phyloP scores from a whole-genome alignment of 2,329 filamentous ascomycete genomes.

The Zelopaecilomyces penicillatus region DNA sequence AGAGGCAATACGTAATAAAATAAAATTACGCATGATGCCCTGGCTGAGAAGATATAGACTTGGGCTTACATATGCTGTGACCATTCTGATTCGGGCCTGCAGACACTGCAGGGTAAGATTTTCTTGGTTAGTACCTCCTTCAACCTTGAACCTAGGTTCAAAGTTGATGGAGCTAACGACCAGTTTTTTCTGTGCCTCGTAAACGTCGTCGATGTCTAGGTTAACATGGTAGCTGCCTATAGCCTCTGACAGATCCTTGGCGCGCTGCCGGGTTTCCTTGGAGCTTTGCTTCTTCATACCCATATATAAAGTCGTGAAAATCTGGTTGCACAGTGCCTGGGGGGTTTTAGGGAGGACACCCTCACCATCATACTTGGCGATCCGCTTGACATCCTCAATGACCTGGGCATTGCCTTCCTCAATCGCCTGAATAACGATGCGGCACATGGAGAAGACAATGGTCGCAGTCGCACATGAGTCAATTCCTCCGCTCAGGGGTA shows the following conservation, averaged over 20 bases:
- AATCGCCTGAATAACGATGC: slow-evolving; percentile 45
- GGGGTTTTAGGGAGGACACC: slow-evolving; percentile 35
- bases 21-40: no score
- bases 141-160: slow-evolving; percentile 35
- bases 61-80: slow-evolving; percentile 41
- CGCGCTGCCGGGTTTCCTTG: slow-evolving; percentile 57
- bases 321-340: slow-evolving; percentile 43
- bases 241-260: slow-evolving; percentile 47
- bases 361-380: slow-evolving; percentile 5
- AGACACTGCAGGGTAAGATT: slow-evolving; percentile 53
- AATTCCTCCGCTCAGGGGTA: slow-evolving; percentile 47
- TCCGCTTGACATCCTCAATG: slow-evolving; percentile 17
- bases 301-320: slow-evolving; percentile 42
- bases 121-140: slow-evolving; percentile 34
- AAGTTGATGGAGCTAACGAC: slow-evolving; percentile 52
- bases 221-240: slow-evolving; percentile 69
- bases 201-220: slow-evolving; percentile 63
- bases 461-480: slow-evolving; percentile 41
- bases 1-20: slow-evolving; percentile 15
- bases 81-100: slow-evolving; percentile 56
- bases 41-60: no score
- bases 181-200: slow-evolving; percentile 51
- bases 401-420: slow-evolving; percentile 22
- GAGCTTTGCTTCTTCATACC: slow-evolving; percentile 61
- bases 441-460: slow-evolving; percentile 41